Conservation (phyloP, 1,284 basidiomycete genomes). For the Pyrrhoderma noxium region DNA sequence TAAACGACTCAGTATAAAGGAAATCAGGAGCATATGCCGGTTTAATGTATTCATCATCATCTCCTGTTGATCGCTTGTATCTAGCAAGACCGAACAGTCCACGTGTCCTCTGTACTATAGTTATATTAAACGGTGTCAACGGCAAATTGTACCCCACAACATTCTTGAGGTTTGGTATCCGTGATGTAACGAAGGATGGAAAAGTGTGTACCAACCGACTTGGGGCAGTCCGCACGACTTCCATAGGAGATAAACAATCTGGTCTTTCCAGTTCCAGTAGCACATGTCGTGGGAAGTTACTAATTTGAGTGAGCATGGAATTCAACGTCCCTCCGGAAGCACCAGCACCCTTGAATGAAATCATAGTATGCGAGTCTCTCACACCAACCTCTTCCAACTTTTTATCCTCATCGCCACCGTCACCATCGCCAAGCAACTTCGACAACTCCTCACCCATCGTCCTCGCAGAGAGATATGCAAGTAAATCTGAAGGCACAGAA, state of each 20-base stretch:
- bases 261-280: slow-evolving; percentile 27
- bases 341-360: slow-evolving; percentile 37
- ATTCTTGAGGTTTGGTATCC: neutral
- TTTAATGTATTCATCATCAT: slow-evolving; percentile 7
- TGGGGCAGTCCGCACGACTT: neutral
- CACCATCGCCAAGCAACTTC: slow-evolving; percentile 18
- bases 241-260: slow-evolving; percentile 49
- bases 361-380: slow-evolving; percentile 40
- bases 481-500: slow-evolving; percentile 62
- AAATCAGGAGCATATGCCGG: slow-evolving; percentile 58
- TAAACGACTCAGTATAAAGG: slow-evolving; percentile 67
- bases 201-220: slow-evolving; percentile 4
- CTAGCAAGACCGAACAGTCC: slow-evolving; percentile 49
- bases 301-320: slow-evolving; percentile 42
- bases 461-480: slow-evolving; percentile 48
- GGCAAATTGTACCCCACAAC: slow-evolving; percentile 52
- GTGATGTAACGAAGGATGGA: neutral
- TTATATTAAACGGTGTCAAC: slow-evolving; percentile 57
- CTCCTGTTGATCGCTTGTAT: neutral
- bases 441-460: slow-evolving; percentile 32
- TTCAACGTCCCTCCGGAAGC: slow-evolving; percentile 68
- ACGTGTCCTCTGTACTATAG: slow-evolving; percentile 74
- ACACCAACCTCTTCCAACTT: slow-evolving; percentile 27
- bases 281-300: slow-evolving; percentile 40
- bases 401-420: neutral